These are phyloP conservation scores for Thelephora terrestris DNA, from an alignment of 1,284 basidiomycete species.

Conservation along the genomic window DNA sequence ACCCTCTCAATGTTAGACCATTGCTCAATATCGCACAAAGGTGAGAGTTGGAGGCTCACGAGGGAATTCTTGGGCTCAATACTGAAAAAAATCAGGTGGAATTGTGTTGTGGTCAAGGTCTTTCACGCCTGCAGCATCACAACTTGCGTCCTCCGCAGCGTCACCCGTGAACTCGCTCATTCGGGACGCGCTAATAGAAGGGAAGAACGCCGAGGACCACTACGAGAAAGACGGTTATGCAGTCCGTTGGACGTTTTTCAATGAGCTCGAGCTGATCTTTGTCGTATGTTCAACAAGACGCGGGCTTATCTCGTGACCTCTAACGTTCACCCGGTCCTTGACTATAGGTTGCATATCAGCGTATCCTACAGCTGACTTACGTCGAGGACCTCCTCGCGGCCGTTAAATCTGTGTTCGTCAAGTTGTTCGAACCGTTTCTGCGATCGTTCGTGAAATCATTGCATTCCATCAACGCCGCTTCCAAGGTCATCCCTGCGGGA, in stretches of 20 bases:
- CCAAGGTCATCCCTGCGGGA: conserved; percentile 30
- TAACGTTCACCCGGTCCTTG: not conserved
- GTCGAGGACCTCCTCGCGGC: conserved; percentile 80
- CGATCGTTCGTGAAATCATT: conserved; percentile 74
- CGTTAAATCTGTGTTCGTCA: conserved; percentile 77
- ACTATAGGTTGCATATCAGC: conserved; percentile 85
- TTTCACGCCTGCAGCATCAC: conserved; percentile 77
- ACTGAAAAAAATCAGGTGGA: conserved; percentile 48
- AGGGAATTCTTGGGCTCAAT: conserved; percentile 6
- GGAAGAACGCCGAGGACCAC: conserved; percentile 64
- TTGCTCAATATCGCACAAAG: conserved; percentile 86
- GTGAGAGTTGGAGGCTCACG: conserved; percentile 27
- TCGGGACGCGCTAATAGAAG: conserved; percentile 84
- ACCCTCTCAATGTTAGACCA: conserved; percentile 69
- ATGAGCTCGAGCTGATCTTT: conserved; percentile 90
- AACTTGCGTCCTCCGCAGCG: conserved; percentile 61
- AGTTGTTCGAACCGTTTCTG: conserved; percentile 77
- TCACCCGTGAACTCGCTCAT: conserved; percentile 89
- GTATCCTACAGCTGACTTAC: conserved; percentile 92
- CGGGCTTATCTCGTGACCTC: conserved; percentile 3
- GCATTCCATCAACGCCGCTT: conserved; percentile 43
- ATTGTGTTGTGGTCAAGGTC: conserved; percentile 89
- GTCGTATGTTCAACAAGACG: conserved; percentile 50
- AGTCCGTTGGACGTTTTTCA: conserved; percentile 87
- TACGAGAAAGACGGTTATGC: conserved; percentile 90